Evolutionary conservation across 306 rosid species (phyloP).

Genomic region (Amphicarpaea edgeworthii): DNA sequence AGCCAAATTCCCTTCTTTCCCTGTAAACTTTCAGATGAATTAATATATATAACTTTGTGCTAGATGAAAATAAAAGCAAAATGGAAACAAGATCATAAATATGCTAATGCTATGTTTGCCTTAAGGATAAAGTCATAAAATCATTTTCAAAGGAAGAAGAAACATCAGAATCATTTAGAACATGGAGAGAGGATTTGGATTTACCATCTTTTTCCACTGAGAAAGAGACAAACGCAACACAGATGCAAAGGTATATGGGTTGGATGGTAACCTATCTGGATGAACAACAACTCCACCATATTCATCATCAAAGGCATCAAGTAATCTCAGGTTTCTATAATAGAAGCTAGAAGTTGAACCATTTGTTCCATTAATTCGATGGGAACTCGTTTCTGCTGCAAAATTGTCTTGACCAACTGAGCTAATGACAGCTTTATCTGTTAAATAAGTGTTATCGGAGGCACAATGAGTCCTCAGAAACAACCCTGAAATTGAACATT

Average conservation of each 20-base stretch:
- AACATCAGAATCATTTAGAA: constrained; percentile 27
- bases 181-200: constrained; percentile 25
- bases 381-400: constrained; percentile 48
- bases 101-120: not conserved
- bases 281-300: constrained; percentile 86
- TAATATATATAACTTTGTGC: constrained; percentile 11
- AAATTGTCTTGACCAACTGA: constrained; percentile 56
- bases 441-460: constrained; percentile 53
- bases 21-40: constrained; percentile 53
- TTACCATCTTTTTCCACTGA: constrained; percentile 78
- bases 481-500: constrained; percentile 56
- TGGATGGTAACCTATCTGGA: constrained; percentile 66
- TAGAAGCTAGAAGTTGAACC: constrained; percentile 54
- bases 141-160: constrained; percentile 1
- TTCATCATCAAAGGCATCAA: constrained; percentile 83
- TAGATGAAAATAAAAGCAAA: constrained; percentile 1
- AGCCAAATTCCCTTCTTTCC: constrained; percentile 99
- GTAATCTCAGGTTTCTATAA: constrained; percentile 59
- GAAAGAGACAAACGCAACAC: constrained; percentile 74
- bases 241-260: constrained; percentile 60
- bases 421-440: constrained; percentile 48
- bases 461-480: constrained; percentile 53
- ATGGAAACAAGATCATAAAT: no score
- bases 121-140: not conserved
- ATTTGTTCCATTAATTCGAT: constrained; percentile 62